These are phyloP conservation scores for Phytophthora nicotianae DNA, from an alignment of 352 stramenopile species.

Conservation along the genomic window DNA sequence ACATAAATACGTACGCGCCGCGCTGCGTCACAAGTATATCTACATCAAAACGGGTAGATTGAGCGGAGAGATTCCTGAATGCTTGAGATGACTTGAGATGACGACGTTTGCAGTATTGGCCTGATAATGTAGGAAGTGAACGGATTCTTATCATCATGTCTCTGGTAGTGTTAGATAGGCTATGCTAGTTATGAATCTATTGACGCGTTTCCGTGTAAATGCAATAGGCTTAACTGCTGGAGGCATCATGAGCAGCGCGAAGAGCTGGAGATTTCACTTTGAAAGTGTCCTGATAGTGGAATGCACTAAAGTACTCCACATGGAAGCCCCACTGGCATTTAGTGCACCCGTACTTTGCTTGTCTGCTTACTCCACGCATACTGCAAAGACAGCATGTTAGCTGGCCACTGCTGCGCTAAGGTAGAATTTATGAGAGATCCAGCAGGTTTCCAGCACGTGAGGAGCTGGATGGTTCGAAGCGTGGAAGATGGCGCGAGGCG, in stretches of 20 bases:
- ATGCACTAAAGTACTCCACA: constrained; percentile 18
- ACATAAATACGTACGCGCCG: too few relatives aligned
- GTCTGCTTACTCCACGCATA: not conserved
- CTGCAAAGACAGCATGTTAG: constrained; percentile 18
- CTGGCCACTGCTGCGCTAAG: not conserved
- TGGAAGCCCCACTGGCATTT: constrained; percentile 17
- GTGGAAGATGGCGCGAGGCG: not conserved
- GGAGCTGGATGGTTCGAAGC: not conserved
- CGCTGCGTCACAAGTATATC: too few relatives aligned
- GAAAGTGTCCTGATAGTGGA: constrained; percentile 3
- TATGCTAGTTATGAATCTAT: not conserved
- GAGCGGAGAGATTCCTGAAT: too few relatives aligned
- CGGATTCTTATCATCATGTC: not conserved
- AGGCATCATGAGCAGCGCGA: not conserved
- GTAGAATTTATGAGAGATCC: not conserved
- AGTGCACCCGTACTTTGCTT: constrained; percentile 3
- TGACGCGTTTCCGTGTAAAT: not conserved
- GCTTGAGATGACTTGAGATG: too few relatives aligned
- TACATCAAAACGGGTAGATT: too few relatives aligned
- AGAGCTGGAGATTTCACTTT: not conserved
- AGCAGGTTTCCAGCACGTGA: not conserved
- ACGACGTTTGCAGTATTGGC: too few relatives aligned
- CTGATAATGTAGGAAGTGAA: too few relatives aligned
- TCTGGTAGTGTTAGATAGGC: not conserved
- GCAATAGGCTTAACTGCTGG: not conserved